Conservation (phyloP, 1,284 basidiomycete species). For the Leccinum insolens region DNA sequence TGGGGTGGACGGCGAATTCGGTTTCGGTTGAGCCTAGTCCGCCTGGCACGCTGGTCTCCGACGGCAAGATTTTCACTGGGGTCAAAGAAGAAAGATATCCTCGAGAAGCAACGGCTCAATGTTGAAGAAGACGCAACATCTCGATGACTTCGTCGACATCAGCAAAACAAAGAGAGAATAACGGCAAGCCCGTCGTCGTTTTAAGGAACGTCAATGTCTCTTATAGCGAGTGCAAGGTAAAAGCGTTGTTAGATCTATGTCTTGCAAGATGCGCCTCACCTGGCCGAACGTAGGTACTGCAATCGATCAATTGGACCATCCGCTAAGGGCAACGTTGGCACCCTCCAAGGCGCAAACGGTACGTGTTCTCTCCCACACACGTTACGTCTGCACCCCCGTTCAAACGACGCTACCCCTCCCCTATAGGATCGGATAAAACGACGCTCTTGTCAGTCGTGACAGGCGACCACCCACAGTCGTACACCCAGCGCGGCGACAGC, state of each 20-base stretch:
- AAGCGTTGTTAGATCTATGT: conserved; percentile 15
- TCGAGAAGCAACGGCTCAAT: conserved; percentile 22
- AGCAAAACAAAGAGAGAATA: not conserved
- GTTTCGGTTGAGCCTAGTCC: not conserved
- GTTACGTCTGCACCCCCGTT: too few relatives aligned
- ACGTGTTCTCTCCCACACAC: conserved; percentile 14
- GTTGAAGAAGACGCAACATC: conserved; percentile 4
- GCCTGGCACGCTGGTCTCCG: conserved; percentile 37
- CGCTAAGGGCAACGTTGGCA: conserved; percentile 84
- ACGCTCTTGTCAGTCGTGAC: conserved; percentile 92
- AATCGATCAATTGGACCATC: conserved; percentile 80
- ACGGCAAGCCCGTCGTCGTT: conserved; percentile 37
- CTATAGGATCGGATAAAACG: conserved; percentile 88
- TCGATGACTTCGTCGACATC: not conserved
- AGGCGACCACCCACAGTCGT: conserved; percentile 95
- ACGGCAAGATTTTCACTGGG: conserved; percentile 50
- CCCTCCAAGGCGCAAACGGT: conserved; percentile 84
- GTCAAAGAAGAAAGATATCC: conserved; percentile 43
- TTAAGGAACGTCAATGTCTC: conserved; percentile 72
- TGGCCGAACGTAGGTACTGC: conserved; percentile 56
- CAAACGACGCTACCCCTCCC: not conserved
- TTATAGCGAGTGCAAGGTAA: conserved; percentile 69
- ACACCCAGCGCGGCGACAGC: conserved; percentile 56
- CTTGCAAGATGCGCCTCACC: conserved; percentile 8
- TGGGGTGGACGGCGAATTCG: not conserved